Base-by-base conservation (phyloP, 306 rosid species). In the Potentilla sterilis region DNA sequence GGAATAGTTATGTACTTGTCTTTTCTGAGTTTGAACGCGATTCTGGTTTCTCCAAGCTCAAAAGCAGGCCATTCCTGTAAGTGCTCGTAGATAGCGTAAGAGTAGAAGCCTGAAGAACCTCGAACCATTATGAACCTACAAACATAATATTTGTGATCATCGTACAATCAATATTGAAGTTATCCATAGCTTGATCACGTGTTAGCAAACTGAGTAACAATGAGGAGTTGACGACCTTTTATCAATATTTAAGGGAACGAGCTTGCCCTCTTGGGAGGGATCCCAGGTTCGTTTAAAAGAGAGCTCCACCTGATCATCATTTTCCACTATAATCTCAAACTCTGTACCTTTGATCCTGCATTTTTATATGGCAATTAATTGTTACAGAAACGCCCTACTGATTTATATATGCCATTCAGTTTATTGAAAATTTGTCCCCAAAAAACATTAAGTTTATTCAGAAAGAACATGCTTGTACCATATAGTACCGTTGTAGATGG, bases 71-170 rank as follows among this genome's bases (percentile, higher is more conserved):
- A 95, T 1, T 86, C 92, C 76, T 59, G 48, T 32, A 84, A 78
- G 83, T 95, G 98, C 68, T 95, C 98, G 72, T 90, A 95, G 64
- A 95, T 87, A 74, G 93, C 98, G 34, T 95, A 95, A 2, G 97
- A 51, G 83, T 95, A 95, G 83, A 95, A 89, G 58, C 98, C 98
- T 2, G 97, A 95, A 2, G 80, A 84, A 32, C 93, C 95, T 18
- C 92, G 88, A 55, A 90, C 91, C 96, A 95, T 69, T 75, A 95
- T 77, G 70, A 95, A 95, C 92, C 98, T 93, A 82, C 9, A 54
- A 55, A 63, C 13, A 35, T 11, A 34, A 7, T 34, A 63, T 3
- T 14, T 9, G 43, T 66, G 15, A 66, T 66, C 49, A 40, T 66
- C 48, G 28, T 28, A 66, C 21, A 37, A 16, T 35, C 12, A 35